Conservation (phyloP, 805 yeast species). For the Wickerhamomyces chaumierensis region DNA sequence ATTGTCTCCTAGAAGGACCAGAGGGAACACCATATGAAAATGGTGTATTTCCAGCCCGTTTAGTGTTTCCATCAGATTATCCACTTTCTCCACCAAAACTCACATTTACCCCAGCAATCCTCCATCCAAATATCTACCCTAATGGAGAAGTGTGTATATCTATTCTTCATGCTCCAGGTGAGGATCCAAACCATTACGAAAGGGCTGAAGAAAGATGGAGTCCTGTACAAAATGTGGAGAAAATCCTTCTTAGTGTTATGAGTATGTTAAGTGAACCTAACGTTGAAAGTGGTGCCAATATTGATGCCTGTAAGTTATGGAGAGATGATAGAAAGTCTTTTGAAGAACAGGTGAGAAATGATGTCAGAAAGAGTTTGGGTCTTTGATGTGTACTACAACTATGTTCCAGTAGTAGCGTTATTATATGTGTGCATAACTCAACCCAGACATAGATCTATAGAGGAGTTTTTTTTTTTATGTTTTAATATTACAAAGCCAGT, state of each 20-base stretch:
- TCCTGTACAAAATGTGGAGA: slow-evolving; percentile 96
- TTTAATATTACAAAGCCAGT: too few relatives aligned
- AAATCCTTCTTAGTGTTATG: slow-evolving; percentile 83
- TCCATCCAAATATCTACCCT: slow-evolving; percentile 89
- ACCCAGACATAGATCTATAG: too few relatives aligned
- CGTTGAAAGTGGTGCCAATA: slow-evolving; percentile 90
- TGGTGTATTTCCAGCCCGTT: slow-evolving; percentile 72
- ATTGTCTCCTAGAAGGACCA: slow-evolving; percentile 77
- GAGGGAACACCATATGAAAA: slow-evolving; percentile 76
- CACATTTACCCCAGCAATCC: slow-evolving; percentile 65
- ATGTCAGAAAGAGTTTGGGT: slow-evolving; percentile 65
- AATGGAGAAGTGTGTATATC: slow-evolving; percentile 96
- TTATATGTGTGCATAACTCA: too few relatives aligned
- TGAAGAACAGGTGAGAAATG: slow-evolving; percentile 49
- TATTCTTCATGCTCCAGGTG: slow-evolving; percentile 92
- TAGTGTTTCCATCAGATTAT: slow-evolving; percentile 68
- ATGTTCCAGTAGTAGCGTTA: too few relatives aligned
- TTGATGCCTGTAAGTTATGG: slow-evolving; percentile 76
- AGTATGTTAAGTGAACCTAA: slow-evolving; percentile 97
- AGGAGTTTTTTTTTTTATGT: too few relatives aligned
- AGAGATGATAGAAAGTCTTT: slow-evolving; percentile 70
- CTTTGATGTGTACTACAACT: slow-evolving; percentile 31
- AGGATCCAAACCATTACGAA: slow-evolving; percentile 93
- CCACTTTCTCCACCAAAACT: slow-evolving; percentile 76
- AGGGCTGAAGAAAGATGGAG: slow-evolving; percentile 96